Conservation (phyloP, 2,329 filamentous ascomycete species). For the Colletotrichum echinochloae region DNA sequence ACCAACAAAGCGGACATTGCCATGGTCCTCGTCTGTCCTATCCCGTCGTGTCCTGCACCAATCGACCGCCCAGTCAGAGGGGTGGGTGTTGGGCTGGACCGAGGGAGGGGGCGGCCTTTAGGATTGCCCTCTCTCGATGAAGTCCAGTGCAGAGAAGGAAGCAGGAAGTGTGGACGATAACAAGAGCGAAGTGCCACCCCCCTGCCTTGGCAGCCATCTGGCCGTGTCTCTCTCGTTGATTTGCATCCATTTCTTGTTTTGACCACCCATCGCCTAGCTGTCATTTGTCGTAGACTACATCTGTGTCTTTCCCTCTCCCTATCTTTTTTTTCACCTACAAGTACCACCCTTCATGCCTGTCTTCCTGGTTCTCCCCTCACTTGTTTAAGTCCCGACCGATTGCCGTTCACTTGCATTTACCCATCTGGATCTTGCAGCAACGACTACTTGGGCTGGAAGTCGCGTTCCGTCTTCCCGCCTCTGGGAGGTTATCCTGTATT, state of each 20-base stretch:
- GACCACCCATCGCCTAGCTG: conserved; percentile 24
- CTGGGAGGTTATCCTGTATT: conserved; percentile 18
- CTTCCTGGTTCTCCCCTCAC: not conserved
- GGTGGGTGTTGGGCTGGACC: conserved; percentile 3
- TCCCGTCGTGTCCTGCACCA: conserved; percentile 28
- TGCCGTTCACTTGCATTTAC: not conserved
- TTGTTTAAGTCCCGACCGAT: not conserved
- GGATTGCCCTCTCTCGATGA: conserved; percentile 14
- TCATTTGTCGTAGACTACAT: conserved; percentile 15
- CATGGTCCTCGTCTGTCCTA: conserved; percentile 27
- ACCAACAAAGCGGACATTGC: conserved; percentile 34
- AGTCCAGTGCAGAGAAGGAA: conserved; percentile 26
- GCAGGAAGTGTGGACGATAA: conserved; percentile 36
- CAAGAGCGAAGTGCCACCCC: conserved; percentile 19
- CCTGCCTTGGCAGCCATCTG: conserved; percentile 37
- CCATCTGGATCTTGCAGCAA: conserved; percentile 12
- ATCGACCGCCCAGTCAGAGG: conserved; percentile 33
- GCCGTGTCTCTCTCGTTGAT: conserved; percentile 28
- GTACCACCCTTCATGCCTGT: conserved; percentile 5
- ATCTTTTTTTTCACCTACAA: not conserved
- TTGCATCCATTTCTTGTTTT: conserved; percentile 40
- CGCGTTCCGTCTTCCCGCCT: conserved; percentile 1
- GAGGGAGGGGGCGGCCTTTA: not conserved
- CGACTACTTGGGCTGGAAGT: conserved; percentile 15
- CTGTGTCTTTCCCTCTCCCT: conserved; percentile 1